Evolutionary conservation across 148 eudicot species (phyloP).

Genomic region (Rhododendron kiyosumense): DNA sequence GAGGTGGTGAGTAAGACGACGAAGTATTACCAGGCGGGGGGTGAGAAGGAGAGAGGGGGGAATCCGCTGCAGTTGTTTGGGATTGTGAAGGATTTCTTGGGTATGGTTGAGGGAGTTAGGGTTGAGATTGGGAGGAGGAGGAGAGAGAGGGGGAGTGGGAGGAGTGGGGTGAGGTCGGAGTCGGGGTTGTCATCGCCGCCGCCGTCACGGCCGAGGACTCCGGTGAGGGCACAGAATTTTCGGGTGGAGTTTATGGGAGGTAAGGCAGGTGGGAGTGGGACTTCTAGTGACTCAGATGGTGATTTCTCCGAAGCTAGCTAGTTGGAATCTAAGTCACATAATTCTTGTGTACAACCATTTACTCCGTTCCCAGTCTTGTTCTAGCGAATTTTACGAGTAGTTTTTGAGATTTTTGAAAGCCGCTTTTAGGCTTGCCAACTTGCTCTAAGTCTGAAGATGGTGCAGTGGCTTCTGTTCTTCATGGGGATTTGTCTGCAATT

Average conservation of each 20-base stretch:
- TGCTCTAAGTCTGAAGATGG: not conserved
- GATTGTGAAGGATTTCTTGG: conserved; percentile 65
- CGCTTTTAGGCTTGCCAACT: too few relatives aligned
- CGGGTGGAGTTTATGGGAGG: conserved; percentile 26
- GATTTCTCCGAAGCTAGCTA: conserved; percentile 18
- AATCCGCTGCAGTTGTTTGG: conserved; percentile 58
- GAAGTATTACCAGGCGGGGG: conserved; percentile 61
- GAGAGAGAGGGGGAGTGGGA: conserved; percentile 35
- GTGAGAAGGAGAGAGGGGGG: conserved; percentile 34
- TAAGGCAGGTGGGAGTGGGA: conserved; percentile 6
- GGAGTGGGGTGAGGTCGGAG: not conserved
- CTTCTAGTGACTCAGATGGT: conserved; percentile 42
- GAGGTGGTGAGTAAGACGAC: conserved; percentile 40
- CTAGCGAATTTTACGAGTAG: too few relatives aligned
- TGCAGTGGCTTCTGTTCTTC: not conserved
- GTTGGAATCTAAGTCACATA: not conserved
- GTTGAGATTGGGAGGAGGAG: conserved; percentile 51
- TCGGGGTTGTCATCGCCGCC: conserved; percentile 15
- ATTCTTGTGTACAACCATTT: too few relatives aligned
- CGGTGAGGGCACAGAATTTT: conserved; percentile 27
- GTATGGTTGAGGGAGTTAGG: conserved; percentile 69
- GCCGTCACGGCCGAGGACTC: not conserved
- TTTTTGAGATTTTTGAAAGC: too few relatives aligned
- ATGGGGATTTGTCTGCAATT: not conserved
- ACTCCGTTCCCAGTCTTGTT: too few relatives aligned